Percentiles rank a stretch among this genome's conserved stretches.
Evolutionary conservation across 1,284 basidiomycete species (phyloP).

Genomic region (Microbotryum lychnidis-dioicae): DNA sequence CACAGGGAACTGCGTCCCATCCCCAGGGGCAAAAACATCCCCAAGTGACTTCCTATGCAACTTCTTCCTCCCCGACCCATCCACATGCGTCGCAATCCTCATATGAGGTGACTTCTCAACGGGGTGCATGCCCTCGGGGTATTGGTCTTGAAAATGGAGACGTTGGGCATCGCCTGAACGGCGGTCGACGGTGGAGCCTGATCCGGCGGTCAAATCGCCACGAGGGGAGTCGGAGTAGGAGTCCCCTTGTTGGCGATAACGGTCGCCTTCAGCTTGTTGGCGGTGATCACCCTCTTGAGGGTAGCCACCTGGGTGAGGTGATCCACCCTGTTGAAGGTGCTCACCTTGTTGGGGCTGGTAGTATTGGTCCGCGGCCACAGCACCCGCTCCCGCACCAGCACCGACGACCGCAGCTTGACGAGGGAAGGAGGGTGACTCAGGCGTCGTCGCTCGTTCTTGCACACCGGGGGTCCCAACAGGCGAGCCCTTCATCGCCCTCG

Average conservation of each 20-base stretch:
- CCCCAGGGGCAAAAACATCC: not conserved
- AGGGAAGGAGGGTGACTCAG: no score
- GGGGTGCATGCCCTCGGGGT: not conserved
- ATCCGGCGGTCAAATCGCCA: no score
- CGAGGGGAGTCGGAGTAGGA: no score
- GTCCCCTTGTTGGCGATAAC: no score
- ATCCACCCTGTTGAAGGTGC: no score
- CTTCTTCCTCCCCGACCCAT: slow-evolving; percentile 18
- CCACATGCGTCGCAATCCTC: slow-evolving; percentile 17
- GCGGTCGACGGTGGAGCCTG: not conserved
- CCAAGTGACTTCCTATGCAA: slow-evolving; percentile 21
- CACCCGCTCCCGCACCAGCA: no score
- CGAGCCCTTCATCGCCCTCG: no score
- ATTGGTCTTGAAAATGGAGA: not conserved
- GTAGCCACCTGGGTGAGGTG: not conserved
- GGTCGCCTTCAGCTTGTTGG: not conserved
- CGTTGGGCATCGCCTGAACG: not conserved
- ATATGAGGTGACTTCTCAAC: slow-evolving; percentile 26
- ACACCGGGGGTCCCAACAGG: no score
- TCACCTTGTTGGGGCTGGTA: no score
- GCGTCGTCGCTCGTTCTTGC: no score
- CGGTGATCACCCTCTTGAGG: not conserved
- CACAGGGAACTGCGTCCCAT: not conserved
- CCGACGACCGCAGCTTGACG: no score
- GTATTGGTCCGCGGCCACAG: no score